Base-by-base conservation (phyloP, 2,329 filamentous ascomycete genomes). In the Thermothelomyces thermophilus region DNA sequence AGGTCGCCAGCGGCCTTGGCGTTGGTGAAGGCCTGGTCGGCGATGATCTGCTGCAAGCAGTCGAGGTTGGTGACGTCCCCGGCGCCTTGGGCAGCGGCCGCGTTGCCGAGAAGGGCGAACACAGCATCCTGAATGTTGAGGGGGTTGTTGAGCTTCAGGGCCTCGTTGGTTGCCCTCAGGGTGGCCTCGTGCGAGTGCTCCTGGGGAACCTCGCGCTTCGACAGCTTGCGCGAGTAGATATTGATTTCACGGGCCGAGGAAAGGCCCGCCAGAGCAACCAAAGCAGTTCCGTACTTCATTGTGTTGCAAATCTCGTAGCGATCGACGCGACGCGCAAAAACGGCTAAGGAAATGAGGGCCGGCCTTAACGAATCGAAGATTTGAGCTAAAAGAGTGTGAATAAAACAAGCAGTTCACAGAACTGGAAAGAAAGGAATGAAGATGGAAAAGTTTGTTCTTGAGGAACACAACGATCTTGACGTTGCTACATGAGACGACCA, bases 21-120 rank as follows among this genome's bases (percentile, higher is more conserved):
- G 57, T 81, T 80, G 60, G 75, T 80, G 64, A 82, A 81, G 45
- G 79, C 79, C 63, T 76, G 75, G 66, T 82, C 78, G 40, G 79
- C 79, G 14, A 71, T 71, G 43, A 70, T 71, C 69, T 79, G 76
- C 62, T 82, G 78, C 41, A 82, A 73, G 61, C 79, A 82, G 65
- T 80, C 76, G 50, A 74, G 64, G 61, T 82, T 67, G 41, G 57
- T 51, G 24, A 68, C 63, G 5, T 61, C 51, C 26, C 59, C 60
- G 14, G 64, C 64, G 26, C 64, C 65, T 1, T 51, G 44, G n/a
- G 61, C 63, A 5, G 65, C 65, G 8, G 64, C 70, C 1, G 63
- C 65, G 52, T 74, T 71, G 43, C 74, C 75, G 13, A 77, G 68
- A 5, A 77, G 73, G 40, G 67, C 71, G 54, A 77, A 78, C 42